Evolutionary conservation across 2,329 filamentous ascomycete species (phyloP), one percentile per base, ranked within the genome.

Genomic region (Ophiocordyceps camponoti-leonardi): DNA sequence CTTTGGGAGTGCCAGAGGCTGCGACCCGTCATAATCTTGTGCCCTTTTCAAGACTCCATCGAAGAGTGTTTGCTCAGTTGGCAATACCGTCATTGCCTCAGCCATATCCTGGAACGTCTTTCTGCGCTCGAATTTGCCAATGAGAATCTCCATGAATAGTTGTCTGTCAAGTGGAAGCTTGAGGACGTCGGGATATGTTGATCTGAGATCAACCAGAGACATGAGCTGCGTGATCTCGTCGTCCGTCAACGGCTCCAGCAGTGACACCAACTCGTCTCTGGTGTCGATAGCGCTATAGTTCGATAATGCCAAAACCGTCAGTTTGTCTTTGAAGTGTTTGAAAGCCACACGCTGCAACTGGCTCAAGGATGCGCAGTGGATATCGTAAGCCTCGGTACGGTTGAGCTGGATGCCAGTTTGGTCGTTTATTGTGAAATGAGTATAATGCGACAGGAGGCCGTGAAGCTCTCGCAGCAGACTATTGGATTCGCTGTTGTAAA

Each of bases 221-320:
- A 82, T 83, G 5, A 98, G 68, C 45, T 78, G 65, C 28, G 73
- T 60, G 23, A 96, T 61, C 61, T 96, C 90, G 0, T 73, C 71
- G 52, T 94, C 86, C 3, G 76, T 74, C 44, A 98, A 67, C 12
- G 73, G 67, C 46, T 79, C 75, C 6, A 98, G 66, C 51, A 95
- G 81, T 22, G 75, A 72, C 56, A 83, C 75, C 16, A 98, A 71
- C 52, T 96, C 92, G 6, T 75, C 69, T 41, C 86, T 74, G 56
- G 84, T 81, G 51, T 88, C 82, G 50, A 98, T 83, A 4, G 86
- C 83, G 2, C 82, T 87, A 58, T 93, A 93, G 58, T 98, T 96
- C 18, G 92, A 92, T 37, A 98, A 66, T 1, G 90, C 86, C 48
- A 98, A 67, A 37, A 98, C 82, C n/a, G 82, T 87, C 35, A 98